Evolutionary conservation across 768 basidiomycete genomes (phyloP), one percentile per base, ranked within the genome.

Genomic region (Lactifluus hygrophoroides): DNA sequence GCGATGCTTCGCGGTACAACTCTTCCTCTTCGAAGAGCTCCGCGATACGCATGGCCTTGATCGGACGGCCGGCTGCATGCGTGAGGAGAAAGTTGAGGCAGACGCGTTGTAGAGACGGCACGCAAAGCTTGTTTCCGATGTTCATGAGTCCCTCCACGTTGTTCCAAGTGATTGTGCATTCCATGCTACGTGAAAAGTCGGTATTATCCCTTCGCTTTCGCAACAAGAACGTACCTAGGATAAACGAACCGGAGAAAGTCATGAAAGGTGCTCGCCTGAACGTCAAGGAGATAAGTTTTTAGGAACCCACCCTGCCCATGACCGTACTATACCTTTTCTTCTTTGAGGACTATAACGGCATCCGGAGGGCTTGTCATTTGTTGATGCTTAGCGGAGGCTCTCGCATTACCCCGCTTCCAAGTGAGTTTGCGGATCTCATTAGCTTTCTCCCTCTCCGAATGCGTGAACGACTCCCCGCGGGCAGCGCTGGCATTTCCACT

Each of bases 231-330:
- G 66, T 71, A 93, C 92, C 94, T 89, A 19, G 94, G 94, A 70
- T 96, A 95, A 51, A 94, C 83, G 69, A 86, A 94, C 74, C 89
- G 90, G 58, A 96, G 79, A 69, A 95, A 93, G 70, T 95, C 94
- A 58, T 95, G 93, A 69, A 96, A 94, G 11, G 85, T 90, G 68
- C 75, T 80, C 2, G 94, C 90, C 81, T 87, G 63, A 13, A 21
- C 19, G 28, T 19, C 9, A 25, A 35, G 49, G 40, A 59, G 51
- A 32, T 16, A 13, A 9, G 37, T 56, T 27, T 56, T 7, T 5
- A 11, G 25, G 32, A 42, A n/a, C 32, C n/a, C 8, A 35, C 19
- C 55, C 16, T 60, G 48, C 50, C 23, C n/a, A 8, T 51, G 27
- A 53, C 10, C 77, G 19, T 62, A 86, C 86, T 66, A 21, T 62